Percentiles rank a stretch among this genome's conserved stretches.
Evolutionary conservation across 805 yeast species (phyloP).

Genomic region (Vanderwaltozyma yarrowii): DNA sequence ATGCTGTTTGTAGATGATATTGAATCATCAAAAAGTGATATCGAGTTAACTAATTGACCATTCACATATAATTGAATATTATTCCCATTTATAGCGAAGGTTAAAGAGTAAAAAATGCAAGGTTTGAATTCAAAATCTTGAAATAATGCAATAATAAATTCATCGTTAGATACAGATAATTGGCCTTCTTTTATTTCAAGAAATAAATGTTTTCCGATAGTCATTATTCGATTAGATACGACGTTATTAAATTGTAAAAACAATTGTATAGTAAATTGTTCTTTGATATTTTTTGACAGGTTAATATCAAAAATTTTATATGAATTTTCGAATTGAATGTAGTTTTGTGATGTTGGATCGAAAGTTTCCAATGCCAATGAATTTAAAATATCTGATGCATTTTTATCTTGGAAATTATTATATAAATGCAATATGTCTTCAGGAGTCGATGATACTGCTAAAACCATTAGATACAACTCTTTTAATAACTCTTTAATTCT

Average conservation of each 20-base stretch:
- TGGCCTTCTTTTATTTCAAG: constrained; percentile 23
- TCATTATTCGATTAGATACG: constrained; percentile 21
- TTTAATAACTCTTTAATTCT: not conserved
- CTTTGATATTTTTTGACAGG: not conserved
- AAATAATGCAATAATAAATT: constrained; percentile 20
- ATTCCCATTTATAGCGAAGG: constrained; percentile 7
- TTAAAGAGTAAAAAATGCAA: constrained; percentile 12
- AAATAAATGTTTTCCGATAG: constrained; percentile 17
- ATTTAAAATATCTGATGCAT: constrained; percentile 7
- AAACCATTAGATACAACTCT: constrained; percentile 2
- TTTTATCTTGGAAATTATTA: constrained; percentile 3
- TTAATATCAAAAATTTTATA: constrained; percentile 11
- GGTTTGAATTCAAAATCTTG: constrained; percentile 20
- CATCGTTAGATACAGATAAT: constrained; percentile 23
- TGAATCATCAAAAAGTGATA: constrained; percentile 11
- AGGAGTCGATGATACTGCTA: constrained; percentile 13
- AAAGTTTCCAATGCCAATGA: constrained; percentile 10
- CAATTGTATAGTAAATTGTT: constrained; percentile 19
- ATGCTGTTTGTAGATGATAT: constrained; percentile 8
- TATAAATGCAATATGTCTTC: constrained; percentile 15
- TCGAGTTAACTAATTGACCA: constrained; percentile 13
- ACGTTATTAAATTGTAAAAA: constrained; percentile 24
- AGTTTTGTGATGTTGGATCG: constrained; percentile 17
- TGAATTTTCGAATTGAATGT: constrained; percentile 24
- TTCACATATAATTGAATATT: constrained; percentile 16